Conservation (phyloP, 108 stramenopile species). For the Licmophora abbreviata region DNA sequence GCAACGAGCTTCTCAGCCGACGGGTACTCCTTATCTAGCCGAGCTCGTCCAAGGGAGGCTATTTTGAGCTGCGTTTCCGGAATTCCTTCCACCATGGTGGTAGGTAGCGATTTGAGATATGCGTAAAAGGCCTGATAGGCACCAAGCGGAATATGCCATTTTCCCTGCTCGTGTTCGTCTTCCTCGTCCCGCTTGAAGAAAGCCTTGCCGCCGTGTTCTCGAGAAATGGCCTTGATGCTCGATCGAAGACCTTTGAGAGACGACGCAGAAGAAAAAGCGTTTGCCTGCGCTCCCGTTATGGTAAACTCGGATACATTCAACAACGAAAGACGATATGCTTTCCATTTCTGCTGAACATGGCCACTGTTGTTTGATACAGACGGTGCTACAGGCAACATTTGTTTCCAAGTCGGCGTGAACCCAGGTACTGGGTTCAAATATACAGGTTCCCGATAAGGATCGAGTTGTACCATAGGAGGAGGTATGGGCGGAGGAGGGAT, state of each 20-base stretch:
- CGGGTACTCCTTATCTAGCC: conserved; percentile 51
- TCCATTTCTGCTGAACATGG: not conserved
- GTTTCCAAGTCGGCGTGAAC: conserved; percentile 25
- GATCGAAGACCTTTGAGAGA: conserved; percentile 37
- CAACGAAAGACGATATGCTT: conserved; percentile 34
- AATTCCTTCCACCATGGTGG: conserved; percentile 41
- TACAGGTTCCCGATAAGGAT: conserved; percentile 8
- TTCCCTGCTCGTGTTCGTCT: conserved; percentile 24
- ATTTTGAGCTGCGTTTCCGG: conserved; percentile 53
- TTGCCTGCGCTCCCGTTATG: conserved; percentile 36
- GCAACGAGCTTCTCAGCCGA: conserved; percentile 31
- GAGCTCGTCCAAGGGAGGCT: conserved; percentile 63
- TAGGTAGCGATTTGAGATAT: conserved; percentile 29
- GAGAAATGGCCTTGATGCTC: conserved; percentile 51
- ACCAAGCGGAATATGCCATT: conserved; percentile 77
- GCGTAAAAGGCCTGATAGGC: conserved; percentile 61
- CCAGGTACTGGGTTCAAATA: too few relatives aligned
- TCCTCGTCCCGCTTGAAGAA: conserved; percentile 33
- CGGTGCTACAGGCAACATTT: conserved; percentile 15
- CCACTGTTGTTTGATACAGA: conserved; percentile 2
- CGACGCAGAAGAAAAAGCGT: conserved; percentile 7
- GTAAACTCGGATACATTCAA: conserved; percentile 76
- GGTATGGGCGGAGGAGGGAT: not conserved
- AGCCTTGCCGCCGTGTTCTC: conserved; percentile 53
- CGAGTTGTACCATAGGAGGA: not conserved